phyloP scores from a whole-genome alignment of 441 rosid genomes.

The Viola pubescens region DNA sequence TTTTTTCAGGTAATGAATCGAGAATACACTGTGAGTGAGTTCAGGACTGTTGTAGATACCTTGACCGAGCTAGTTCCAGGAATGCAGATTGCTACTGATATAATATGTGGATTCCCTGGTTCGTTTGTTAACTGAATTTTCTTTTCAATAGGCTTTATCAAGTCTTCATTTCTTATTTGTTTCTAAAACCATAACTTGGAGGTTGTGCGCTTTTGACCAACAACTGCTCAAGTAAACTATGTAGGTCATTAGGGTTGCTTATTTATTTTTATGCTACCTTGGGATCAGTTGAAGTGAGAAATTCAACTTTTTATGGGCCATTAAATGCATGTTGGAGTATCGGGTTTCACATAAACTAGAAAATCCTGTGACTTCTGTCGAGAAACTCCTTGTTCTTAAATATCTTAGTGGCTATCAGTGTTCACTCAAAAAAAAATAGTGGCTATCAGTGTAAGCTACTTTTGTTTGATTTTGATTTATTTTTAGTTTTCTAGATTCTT shows the following conservation, averaged over 20 bases:
- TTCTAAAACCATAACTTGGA: background rate
- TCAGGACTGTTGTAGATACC: constrained; percentile 85
- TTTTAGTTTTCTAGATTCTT: too few relatives aligned
- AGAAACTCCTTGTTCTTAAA: too few relatives aligned
- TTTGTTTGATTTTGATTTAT: too few relatives aligned
- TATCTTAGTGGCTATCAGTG: too few relatives aligned
- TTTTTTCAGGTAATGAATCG: constrained; percentile 78
- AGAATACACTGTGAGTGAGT: constrained; percentile 68
- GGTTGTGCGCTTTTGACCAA: background rate
- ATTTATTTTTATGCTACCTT: background rate
- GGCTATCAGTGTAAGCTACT: too few relatives aligned
- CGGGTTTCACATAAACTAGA: too few relatives aligned
- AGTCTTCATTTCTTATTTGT: background rate
- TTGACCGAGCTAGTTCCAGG: constrained; percentile 83
- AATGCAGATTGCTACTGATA: constrained; percentile 95
- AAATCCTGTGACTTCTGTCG: too few relatives aligned
- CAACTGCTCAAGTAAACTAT: background rate
- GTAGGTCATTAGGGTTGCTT: background rate
- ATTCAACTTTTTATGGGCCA: too few relatives aligned
- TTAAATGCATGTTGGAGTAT: too few relatives aligned
- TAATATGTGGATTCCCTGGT: constrained; percentile 97
- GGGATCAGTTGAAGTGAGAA: too few relatives aligned
- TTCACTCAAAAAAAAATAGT: too few relatives aligned
- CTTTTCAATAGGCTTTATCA: background rate
- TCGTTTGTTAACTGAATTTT: constrained; percentile 21